A percentile compares a stretch with the other conserved stretches of the same genome.
phyloP scores from a whole-genome alignment of 495 filamentous ascomycete species.

The Neurospora hispaniola region DNA sequence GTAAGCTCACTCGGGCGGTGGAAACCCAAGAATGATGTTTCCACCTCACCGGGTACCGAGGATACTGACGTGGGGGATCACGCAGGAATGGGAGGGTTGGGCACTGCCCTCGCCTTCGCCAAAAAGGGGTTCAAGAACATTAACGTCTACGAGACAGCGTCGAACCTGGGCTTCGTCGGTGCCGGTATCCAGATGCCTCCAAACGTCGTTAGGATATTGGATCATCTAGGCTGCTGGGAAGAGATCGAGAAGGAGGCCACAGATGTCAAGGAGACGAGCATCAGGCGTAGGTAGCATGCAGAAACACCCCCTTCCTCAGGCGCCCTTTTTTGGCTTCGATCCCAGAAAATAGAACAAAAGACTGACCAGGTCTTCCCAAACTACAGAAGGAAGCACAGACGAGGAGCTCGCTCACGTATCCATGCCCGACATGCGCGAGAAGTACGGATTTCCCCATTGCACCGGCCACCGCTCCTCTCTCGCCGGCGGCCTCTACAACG shows the following conservation, averaged over 20 bases:
- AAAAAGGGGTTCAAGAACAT: slow-evolving; percentile 63
- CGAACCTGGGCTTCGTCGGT: slow-evolving; percentile 69
- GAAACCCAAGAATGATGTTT: not conserved
- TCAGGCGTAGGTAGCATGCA: slow-evolving; percentile 20
- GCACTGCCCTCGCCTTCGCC: slow-evolving; percentile 59
- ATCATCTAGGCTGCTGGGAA: slow-evolving; percentile 57
- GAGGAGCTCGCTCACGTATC: slow-evolving; percentile 58
- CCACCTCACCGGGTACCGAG: not conserved
- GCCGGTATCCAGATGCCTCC: slow-evolving; percentile 75
- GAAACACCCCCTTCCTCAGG: not conserved
- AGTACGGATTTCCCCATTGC: slow-evolving; percentile 67
- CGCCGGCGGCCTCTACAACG: slow-evolving; percentile 57
- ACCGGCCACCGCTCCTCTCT: slow-evolving; percentile 66
- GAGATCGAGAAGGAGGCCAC: slow-evolving; percentile 54
- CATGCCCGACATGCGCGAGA: slow-evolving; percentile 52
- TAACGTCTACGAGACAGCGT: slow-evolving; percentile 61
- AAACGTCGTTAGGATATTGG: slow-evolving; percentile 67
- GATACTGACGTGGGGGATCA: slow-evolving; percentile 1
- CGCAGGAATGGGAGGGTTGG: slow-evolving; percentile 68
- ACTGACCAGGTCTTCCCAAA: not conserved
- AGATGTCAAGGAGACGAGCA: slow-evolving; percentile 34
- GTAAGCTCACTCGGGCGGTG: slow-evolving; percentile 10
- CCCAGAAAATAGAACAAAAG: not conserved
- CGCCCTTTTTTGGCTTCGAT: not conserved
- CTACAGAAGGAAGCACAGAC: slow-evolving; percentile 54